Evolutionary conservation across 129 eudicot species (phyloP), one percentile per base, ranked within the genome.

Genomic region (Pseudognaphalium luteoalbum): DNA sequence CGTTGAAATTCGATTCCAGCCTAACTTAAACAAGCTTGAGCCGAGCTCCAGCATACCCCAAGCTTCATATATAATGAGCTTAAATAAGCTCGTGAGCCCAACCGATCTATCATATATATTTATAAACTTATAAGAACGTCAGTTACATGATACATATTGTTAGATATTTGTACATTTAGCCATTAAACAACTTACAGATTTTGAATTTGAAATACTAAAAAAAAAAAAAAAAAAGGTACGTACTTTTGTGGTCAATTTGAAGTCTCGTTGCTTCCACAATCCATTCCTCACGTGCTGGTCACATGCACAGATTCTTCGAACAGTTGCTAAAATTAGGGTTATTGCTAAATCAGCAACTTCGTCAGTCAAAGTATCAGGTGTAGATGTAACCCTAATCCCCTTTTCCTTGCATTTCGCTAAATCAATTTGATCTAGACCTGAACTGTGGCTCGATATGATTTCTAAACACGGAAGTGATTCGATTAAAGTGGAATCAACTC

Each of bases 261-360:
- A 86, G 39, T 91, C 88, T 11, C 80, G 76, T 21, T 19, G 65
- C 33, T 81, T 88, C 98, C 97, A 94, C 64, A 66, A 69, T 65
- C 93, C 96, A 59, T 50, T 81, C 70, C 91, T 87, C 10, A 91
- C 90, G 68, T 41, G 86, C 76, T 67, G 66, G 81, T 94, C 90
- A 57, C 81, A 75, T 6, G 12, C 82, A 51, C 93, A 87, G 61
- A 94, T 80, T 84, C 83, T 84, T 76, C 98, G 77, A 74, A 91
- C 74, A 14, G 93, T 85, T 3, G 96, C 86, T 81, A 94, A 79
- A 74, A 82, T 73, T 67, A 94, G 60, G 34, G 78, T 77, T 5
- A 91, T 58, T 0, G 96, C 97, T 71, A 89, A 37, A 80, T 94
- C 98, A 51, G 97, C 98, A 15, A 94, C 96, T 72, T 94, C 98